These are phyloP conservation scores for Apiotrichum brassicae DNA, from an alignment of 1,284 basidiomycete genomes.

Conservation along the genomic window DNA sequence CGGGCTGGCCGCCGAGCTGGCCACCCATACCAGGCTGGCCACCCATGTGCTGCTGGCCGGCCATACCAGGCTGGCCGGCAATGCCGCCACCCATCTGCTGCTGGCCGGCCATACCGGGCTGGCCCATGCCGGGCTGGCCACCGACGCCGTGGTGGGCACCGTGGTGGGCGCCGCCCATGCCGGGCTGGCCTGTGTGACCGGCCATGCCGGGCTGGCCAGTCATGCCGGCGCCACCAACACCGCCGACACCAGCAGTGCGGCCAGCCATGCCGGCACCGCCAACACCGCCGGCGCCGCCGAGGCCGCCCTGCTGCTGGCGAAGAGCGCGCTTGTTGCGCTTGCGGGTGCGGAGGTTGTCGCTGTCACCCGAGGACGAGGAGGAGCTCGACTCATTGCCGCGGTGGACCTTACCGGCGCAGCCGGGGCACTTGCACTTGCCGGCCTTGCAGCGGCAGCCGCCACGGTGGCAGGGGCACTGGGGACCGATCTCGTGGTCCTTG, in stretches of 20 bases:
- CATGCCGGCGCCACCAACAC: background rate
- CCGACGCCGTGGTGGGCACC: background rate
- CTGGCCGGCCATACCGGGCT: background rate
- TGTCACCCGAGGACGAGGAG: slow-evolving; percentile 6
- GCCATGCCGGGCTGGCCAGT: slow-evolving; percentile 1
- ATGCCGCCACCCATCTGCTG: no score
- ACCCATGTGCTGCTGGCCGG: no score
- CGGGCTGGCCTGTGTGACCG: background rate
- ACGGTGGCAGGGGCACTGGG: slow-evolving; percentile 10
- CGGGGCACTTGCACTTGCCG: slow-evolving; percentile 21
- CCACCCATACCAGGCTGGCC: no score
- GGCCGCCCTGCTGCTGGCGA: background rate
- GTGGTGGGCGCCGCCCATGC: background rate
- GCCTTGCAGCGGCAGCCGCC: slow-evolving; percentile 14
- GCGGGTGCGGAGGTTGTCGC: slow-evolving; percentile 7
- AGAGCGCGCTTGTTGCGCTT: slow-evolving; percentile 7
- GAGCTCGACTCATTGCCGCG: slow-evolving; percentile 6
- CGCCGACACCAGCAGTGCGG: background rate
- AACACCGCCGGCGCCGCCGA: background rate
- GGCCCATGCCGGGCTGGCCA: slow-evolving; percentile 3
- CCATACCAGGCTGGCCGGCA: no score
- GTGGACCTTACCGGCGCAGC: slow-evolving; percentile 9
- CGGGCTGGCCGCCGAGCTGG: no score
- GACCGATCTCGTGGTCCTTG: slow-evolving; percentile 2
- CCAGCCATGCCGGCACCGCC: background rate